Evolutionary conservation across 805 yeast species (phyloP).

Genomic region (Lachancea quebecensis): DNA sequence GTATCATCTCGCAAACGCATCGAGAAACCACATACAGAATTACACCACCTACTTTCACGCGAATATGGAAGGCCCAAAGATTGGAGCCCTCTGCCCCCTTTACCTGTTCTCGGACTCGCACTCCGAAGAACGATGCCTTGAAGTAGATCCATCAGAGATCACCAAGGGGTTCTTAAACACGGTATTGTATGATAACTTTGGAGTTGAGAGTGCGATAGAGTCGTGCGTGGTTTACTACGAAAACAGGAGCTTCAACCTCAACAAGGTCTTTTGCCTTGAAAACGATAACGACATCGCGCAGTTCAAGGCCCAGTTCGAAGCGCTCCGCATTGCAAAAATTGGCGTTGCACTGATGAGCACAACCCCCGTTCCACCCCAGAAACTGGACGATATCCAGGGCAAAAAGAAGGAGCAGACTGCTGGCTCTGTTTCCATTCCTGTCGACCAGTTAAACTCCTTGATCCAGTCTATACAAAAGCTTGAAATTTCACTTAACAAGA

Average conservation of each 20-base stretch:
- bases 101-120: conserved; percentile 3
- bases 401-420: not conserved
- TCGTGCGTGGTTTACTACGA: not conserved
- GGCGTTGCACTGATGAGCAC: not conserved
- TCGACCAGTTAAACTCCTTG: conserved; percentile 14
- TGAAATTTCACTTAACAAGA: conserved; percentile 11
- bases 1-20: no score
- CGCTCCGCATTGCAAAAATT: conserved; percentile 1
- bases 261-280: not conserved
- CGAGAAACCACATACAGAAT: no score
- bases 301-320: conserved; percentile 3
- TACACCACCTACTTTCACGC: no score
- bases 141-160: conserved; percentile 2
- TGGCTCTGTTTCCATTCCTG: conserved; percentile 9
- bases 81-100: conserved; percentile 3
- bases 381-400: not conserved
- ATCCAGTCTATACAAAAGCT: conserved; percentile 14
- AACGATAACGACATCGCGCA: conserved; percentile 1
- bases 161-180: conserved; percentile 1
- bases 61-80: no score
- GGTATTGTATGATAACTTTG: not conserved
- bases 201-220: conserved; percentile 3
- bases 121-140: not conserved
- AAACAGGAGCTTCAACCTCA: not conserved
- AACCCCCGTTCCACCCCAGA: not conserved